Percentiles rank a stretch among this genome's conserved stretches.
phyloP scores from a whole-genome alignment of 495 filamentous ascomycete species.

The Annulohypoxylon stygium region DNA sequence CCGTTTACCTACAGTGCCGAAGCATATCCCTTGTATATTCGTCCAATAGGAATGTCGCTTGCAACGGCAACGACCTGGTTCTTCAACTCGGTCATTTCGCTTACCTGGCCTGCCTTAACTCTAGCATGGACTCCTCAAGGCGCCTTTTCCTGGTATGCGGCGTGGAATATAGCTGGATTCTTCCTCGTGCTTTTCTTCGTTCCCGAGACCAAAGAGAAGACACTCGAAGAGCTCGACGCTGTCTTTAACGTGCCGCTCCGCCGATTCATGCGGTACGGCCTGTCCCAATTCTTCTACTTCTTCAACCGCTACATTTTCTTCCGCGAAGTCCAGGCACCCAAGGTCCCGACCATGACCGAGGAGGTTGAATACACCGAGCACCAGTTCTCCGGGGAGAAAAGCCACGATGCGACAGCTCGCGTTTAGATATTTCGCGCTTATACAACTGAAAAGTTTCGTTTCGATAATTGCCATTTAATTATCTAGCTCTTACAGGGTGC shows the following conservation, averaged over 20 bases:
- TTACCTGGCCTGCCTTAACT: constrained; percentile 74
- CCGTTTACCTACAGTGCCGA: constrained; percentile 89
- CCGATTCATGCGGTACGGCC: constrained; percentile 64
- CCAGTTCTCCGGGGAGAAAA: constrained; percentile 46
- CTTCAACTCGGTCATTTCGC: constrained; percentile 74
- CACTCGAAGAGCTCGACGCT: constrained; percentile 74
- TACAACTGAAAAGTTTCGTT: background rate
- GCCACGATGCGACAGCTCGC: constrained; percentile 43
- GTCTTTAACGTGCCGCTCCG: constrained; percentile 67
- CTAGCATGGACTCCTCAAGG: constrained; percentile 68
- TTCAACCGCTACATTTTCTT: constrained; percentile 66
- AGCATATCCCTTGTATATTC: constrained; percentile 81
- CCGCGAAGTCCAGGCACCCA: constrained; percentile 54
- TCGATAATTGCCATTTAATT: background rate
- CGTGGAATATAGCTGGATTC: constrained; percentile 76
- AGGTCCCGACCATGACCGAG: constrained; percentile 31
- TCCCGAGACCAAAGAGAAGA: constrained; percentile 85
- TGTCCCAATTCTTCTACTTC: constrained; percentile 59
- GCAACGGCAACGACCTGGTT: constrained; percentile 79
- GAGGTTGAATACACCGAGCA: constrained; percentile 42
- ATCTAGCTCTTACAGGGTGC: background rate
- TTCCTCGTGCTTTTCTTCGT: constrained; percentile 79
- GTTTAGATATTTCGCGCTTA: constrained; percentile 23
- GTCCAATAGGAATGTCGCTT: constrained; percentile 75
- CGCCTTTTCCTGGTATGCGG: constrained; percentile 77